phyloP scores from a whole-genome alignment of 768 basidiomycete genomes.

The Sarcodon aspratus region DNA sequence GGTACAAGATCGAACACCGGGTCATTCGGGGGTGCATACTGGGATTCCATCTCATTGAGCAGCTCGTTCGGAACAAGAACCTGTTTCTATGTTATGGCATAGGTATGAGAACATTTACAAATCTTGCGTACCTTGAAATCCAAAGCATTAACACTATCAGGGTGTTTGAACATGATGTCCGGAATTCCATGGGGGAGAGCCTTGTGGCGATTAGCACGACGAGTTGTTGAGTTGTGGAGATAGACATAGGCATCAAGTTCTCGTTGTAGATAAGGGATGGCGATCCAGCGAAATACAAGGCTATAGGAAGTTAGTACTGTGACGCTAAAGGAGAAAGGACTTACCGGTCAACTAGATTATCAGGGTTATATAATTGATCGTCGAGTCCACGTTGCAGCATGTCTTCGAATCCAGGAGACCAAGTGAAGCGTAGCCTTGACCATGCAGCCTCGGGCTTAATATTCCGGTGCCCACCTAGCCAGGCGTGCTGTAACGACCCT shows the following conservation, averaged over 20 bases:
- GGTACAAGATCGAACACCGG: neutral
- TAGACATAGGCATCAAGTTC: neutral
- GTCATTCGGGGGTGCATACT: conserved; percentile 1
- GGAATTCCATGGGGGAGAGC: neutral
- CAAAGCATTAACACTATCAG: neutral
- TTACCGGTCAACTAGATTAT: neutral
- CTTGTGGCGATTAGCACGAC: neutral
- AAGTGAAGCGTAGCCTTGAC: neutral
- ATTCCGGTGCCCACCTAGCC: no score
- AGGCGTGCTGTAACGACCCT: conserved; percentile 1
- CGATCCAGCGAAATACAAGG: neutral
- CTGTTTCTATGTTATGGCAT: neutral
- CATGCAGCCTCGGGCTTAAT: conserved; percentile 1
- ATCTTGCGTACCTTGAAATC: neutral
- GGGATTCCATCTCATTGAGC: neutral
- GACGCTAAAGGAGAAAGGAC: neutral
- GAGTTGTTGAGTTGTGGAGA: neutral
- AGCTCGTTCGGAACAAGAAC: neutral
- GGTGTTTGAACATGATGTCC: neutral
- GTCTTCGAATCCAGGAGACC: no score
- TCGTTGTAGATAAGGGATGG: neutral
- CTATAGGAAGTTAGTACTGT: neutral
- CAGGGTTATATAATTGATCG: conserved; percentile 1
- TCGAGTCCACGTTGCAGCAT: neutral
- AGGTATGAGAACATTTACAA: neutral